Conservation (phyloP, 2,329 filamentous ascomycete genomes). For the Apiospora marii region DNA sequence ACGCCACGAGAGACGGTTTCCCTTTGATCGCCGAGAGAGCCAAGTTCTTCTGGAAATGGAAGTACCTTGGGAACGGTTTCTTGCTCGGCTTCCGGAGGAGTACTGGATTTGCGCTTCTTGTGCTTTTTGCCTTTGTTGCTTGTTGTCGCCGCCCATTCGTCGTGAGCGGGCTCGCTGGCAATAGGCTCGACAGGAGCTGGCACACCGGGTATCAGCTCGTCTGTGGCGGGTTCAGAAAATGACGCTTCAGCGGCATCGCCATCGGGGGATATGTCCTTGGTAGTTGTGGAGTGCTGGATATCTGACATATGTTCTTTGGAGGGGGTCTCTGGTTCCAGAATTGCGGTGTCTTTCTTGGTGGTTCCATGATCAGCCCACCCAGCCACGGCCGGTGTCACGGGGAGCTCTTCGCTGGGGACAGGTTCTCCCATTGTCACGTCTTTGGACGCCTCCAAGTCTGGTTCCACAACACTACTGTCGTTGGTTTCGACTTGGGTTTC, state of each 20-base stretch:
- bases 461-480: not conserved
- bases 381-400: not conserved
- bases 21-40: not conserved
- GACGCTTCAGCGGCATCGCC: not conserved
- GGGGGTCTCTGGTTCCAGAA: not conserved
- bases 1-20: not conserved
- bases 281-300: not conserved
- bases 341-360: conserved; percentile 14
- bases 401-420: not conserved
- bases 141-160: not conserved
- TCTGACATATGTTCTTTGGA: not conserved
- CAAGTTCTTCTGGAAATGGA: not conserved
- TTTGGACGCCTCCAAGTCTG: not conserved
- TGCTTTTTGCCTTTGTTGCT: not conserved
- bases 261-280: not conserved
- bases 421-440: not conserved
- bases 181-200: not conserved
- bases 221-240: not conserved
- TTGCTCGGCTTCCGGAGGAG: not conserved
- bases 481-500: not conserved
- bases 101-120: conserved; percentile 4
- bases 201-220: not conserved
- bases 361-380: conserved; percentile 10
- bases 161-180: not conserved
- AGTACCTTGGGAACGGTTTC: not conserved